Percentiles rank a stretch among this genome's conserved stretches.
Conservation (phyloP, 1,139 yeast genomes). For the Sugiyamaella pinicola region DNA sequence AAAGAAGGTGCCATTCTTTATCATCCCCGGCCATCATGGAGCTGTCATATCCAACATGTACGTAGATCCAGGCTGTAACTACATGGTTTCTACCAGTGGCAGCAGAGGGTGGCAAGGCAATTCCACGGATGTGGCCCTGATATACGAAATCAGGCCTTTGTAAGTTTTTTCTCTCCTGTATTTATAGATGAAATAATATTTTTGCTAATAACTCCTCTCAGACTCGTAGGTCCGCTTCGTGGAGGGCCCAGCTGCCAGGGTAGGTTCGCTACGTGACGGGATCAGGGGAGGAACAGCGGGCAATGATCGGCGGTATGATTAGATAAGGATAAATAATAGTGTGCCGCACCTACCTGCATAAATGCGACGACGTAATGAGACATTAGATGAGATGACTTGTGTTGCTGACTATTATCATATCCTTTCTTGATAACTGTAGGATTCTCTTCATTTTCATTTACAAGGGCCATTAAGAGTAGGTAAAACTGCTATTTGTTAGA, state of each 20-base stretch:
- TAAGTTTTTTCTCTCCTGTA: slow-evolving; percentile 10
- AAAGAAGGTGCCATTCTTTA: slow-evolving; percentile 51
- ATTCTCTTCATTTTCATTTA: too few species aligned
- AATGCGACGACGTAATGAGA: background rate
- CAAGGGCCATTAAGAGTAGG: too few species aligned
- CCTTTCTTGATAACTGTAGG: background rate
- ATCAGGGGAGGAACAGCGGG: too few species aligned
- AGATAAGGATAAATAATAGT: background rate
- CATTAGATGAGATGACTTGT: background rate
- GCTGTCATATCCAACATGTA: slow-evolving; percentile 66
- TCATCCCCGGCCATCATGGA: slow-evolving; percentile 68
- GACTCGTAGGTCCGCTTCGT: background rate
- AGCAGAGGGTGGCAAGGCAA: slow-evolving; percentile 93
- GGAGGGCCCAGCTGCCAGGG: background rate
- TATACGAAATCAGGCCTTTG: slow-evolving; percentile 64
- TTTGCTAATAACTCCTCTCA: background rate
- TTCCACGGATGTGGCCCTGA: slow-evolving; percentile 74
- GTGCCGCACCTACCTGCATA: slow-evolving; percentile 5
- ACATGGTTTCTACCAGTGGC: slow-evolving; percentile 89
- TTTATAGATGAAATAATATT: too few species aligned
- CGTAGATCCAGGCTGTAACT: slow-evolving; percentile 85
- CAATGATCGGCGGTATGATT: background rate
- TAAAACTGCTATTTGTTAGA: too few species aligned
- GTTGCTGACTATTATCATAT: background rate
- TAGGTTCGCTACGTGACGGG: background rate